These are phyloP conservation scores for Cryptococcus jaspeensis DNA, from an alignment of 1,284 basidiomycete species.

Conservation along the genomic window DNA sequence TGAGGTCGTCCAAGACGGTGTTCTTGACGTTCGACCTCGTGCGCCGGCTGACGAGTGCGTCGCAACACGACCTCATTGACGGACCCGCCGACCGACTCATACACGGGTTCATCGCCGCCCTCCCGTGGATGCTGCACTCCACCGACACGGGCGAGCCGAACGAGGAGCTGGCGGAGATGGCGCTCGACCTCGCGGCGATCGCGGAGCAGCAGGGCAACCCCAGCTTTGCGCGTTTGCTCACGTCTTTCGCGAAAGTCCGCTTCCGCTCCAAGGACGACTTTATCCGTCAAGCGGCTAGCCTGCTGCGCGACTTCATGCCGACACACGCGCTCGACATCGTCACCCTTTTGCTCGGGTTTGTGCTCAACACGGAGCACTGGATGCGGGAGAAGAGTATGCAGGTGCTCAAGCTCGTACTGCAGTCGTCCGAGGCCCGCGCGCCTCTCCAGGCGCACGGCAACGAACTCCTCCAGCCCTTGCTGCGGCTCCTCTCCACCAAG, in stretches of 20 bases:
- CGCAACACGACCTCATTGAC: conserved; percentile 70
- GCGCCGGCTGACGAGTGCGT: conserved; percentile 63
- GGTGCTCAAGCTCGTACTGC: conserved; percentile 83
- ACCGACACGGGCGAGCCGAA: conserved; percentile 68
- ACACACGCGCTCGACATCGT: conserved; percentile 68
- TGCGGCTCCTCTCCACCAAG: conserved; percentile 81
- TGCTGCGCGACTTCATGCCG: conserved; percentile 73
- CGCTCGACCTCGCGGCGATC: conserved; percentile 68
- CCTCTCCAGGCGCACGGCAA: conserved; percentile 73
- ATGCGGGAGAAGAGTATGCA: conserved; percentile 79
- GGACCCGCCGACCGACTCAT: conserved; percentile 68
- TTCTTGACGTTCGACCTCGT: conserved; percentile 69
- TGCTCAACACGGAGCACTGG: conserved; percentile 83
- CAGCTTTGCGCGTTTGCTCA: conserved; percentile 80
- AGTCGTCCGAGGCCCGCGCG: conserved; percentile 74
- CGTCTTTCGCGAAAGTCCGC: conserved; percentile 78
- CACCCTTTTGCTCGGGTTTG: conserved; percentile 76
- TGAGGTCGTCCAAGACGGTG: conserved; percentile 75
- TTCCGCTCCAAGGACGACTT: conserved; percentile 94
- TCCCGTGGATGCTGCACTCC: conserved; percentile 87
- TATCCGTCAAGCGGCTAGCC: conserved; percentile 80
- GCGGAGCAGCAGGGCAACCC: conserved; percentile 70
- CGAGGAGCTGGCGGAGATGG: conserved; percentile 66
- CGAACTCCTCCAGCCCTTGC: conserved; percentile 84
- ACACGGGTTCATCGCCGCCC: conserved; percentile 74